Percentiles rank a stretch among this genome's conserved stretches.
Conservation (phyloP, 768 basidiomycete genomes). For the Amanita thiersii region DNA sequence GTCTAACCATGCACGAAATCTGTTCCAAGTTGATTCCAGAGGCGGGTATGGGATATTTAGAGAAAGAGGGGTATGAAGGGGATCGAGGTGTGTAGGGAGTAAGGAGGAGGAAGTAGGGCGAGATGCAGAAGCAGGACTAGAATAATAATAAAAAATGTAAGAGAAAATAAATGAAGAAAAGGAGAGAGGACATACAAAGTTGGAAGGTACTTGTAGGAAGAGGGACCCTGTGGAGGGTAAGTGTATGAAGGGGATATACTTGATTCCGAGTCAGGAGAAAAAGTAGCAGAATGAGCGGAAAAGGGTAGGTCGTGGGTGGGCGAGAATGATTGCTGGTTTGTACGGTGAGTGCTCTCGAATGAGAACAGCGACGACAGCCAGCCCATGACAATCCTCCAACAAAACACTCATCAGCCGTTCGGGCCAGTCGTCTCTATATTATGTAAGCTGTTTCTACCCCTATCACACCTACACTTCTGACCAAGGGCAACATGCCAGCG, state of each 20-base stretch:
- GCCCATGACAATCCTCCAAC: constrained; percentile 51
- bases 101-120: constrained; percentile 44
- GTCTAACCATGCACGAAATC: constrained; percentile 74
- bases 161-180: constrained; percentile 4
- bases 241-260: constrained; percentile 52
- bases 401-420: neutral
- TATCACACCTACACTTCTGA: no score
- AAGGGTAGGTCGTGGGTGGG: constrained; percentile 85
- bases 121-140: constrained; percentile 32
- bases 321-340: constrained; percentile 58
- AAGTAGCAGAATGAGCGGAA: constrained; percentile 76
- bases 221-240: constrained; percentile 63
- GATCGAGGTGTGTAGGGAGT: constrained; percentile 60
- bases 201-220: constrained; percentile 53
- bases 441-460: neutral
- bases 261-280: constrained; percentile 50
- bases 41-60: constrained; percentile 57
- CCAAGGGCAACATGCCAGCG: no score
- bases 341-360: constrained; percentile 35
- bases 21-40: constrained; percentile 74
- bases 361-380: constrained; percentile 68
- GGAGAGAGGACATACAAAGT: constrained; percentile 35
- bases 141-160: constrained; percentile 12
- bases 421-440: neutral
- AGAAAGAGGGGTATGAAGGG: constrained; percentile 35